Conservation (phyloP, 2,329 filamentous ascomycete genomes). For the Epicoccum sorghinum region DNA sequence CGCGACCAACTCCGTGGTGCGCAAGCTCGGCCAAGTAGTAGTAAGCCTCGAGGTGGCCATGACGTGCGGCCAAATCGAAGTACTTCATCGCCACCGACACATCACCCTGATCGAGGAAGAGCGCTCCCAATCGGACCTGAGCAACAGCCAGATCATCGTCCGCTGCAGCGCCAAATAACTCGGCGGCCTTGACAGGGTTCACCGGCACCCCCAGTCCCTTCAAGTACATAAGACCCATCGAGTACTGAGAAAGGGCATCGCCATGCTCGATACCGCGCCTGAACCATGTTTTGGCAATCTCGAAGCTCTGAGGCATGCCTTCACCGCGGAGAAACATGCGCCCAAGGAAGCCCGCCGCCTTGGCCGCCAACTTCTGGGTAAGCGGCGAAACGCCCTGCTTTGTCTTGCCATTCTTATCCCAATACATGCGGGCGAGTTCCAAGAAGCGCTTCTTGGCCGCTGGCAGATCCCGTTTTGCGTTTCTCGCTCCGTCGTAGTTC, state of each 20-base stretch:
- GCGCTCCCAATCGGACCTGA: conserved; percentile 79
- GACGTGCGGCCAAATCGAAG: conserved; percentile 83
- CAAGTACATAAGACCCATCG: conserved; percentile 82
- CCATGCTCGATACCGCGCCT: conserved; percentile 75
- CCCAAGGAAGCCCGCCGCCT: conserved; percentile 85
- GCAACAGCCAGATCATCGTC: conserved; percentile 82
- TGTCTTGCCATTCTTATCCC: conserved; percentile 77
- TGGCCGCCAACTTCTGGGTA: conserved; percentile 79
- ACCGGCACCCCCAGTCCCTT: conserved; percentile 74
- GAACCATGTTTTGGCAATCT: conserved; percentile 81
- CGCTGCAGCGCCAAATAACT: conserved; percentile 77
- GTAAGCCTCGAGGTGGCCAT: conserved; percentile 84
- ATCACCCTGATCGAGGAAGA: conserved; percentile 90
- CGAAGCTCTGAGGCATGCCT: conserved; percentile 78
- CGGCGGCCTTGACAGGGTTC: conserved; percentile 74
- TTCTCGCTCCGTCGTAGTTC: conserved; percentile 84
- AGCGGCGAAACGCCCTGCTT: conserved; percentile 71
- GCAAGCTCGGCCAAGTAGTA: conserved; percentile 92
- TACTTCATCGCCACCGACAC: conserved; percentile 80
- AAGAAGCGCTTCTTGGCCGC: conserved; percentile 82
- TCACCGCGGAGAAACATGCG: conserved; percentile 90
- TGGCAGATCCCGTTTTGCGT: conserved; percentile 73
- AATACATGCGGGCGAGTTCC: conserved; percentile 79
- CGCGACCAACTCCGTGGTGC: conserved; percentile 78
- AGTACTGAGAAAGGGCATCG: conserved; percentile 84